A percentile compares a stretch with the other conserved stretches of the same genome.
Evolutionary conservation across 768 basidiomycete genomes (phyloP).

Genomic region (Pulveroboletus sp.): DNA sequence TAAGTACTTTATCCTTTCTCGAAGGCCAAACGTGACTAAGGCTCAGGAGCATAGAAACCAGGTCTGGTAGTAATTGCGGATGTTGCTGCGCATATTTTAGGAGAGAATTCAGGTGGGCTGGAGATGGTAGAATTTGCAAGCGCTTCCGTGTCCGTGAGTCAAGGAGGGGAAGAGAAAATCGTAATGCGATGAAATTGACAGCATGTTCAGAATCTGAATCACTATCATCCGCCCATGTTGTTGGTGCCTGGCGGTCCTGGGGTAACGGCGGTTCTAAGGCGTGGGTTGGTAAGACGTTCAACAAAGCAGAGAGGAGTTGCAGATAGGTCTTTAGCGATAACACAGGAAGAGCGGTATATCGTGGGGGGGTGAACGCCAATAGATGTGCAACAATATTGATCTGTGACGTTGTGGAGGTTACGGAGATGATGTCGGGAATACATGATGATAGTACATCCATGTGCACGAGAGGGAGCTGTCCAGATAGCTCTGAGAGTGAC

Average conservation of each 20-base stretch:
- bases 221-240: slow-evolving; percentile 30
- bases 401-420: slow-evolving; percentile 28
- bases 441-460: slow-evolving; percentile 31
- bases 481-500: slow-evolving; percentile 60
- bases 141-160: slow-evolving; percentile 62
- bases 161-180: slow-evolving; percentile 36
- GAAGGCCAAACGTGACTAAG: slow-evolving; percentile 59
- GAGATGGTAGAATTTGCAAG: slow-evolving; percentile 50
- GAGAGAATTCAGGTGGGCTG: slow-evolving; percentile 51
- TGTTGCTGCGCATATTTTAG: slow-evolving; percentile 41
- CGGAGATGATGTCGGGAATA: slow-evolving; percentile 28
- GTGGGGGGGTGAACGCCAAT: slow-evolving; percentile 55
- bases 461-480: slow-evolving; percentile 53
- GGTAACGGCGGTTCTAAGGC: slow-evolving; percentile 44
- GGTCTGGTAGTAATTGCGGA: slow-evolving; percentile 36
- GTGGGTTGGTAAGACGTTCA: slow-evolving; percentile 50
- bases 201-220: slow-evolving; percentile 38
- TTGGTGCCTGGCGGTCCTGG: slow-evolving; percentile 8
- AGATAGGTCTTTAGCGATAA: slow-evolving; percentile 50
- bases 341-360: slow-evolving; percentile 48
- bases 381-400: slow-evolving; percentile 73
- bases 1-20: slow-evolving; percentile 53
- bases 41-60: slow-evolving; percentile 57
- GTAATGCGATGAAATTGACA: slow-evolving; percentile 33
- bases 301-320: slow-evolving; percentile 43